These are phyloP conservation scores for Linderina pennispora DNA, from an alignment of 192 early-diverging fungal genomes.

Conservation along the genomic window DNA sequence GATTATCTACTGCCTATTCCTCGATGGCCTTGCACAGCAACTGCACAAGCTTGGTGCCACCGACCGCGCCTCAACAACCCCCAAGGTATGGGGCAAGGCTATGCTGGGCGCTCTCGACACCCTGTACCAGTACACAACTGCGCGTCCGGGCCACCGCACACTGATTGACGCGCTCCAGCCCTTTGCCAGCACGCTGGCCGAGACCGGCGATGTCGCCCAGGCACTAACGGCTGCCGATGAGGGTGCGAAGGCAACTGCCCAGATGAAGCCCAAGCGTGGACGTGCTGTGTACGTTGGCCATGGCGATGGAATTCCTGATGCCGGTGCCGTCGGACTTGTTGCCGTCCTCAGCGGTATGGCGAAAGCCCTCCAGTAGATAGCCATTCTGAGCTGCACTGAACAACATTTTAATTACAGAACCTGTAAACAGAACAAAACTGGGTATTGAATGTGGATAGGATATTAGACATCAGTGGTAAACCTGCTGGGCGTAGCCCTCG, in stretches of 20 bases:
- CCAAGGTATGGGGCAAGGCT: conserved; percentile 46
- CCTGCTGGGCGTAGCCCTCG: no score
- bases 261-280: conserved; percentile 57
- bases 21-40: conserved; percentile 56
- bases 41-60: conserved; percentile 19
- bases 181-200: conserved; percentile 49
- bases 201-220: conserved; percentile 29
- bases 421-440: background rate
- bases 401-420: background rate
- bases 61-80: conserved; percentile 16
- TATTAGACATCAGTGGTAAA: no score
- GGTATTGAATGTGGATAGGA: background rate
- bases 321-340: conserved; percentile 58
- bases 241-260: conserved; percentile 51
- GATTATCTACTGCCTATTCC: conserved; percentile 71
- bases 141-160: conserved; percentile 66
- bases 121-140: conserved; percentile 60
- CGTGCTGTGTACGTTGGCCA: conserved; percentile 58
- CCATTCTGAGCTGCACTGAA: background rate
- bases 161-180: conserved; percentile 66
- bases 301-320: conserved; percentile 47
- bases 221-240: conserved; percentile 49
- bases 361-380: conserved; percentile 22
- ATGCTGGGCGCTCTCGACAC: conserved; percentile 54
- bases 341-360: conserved; percentile 50